These are phyloP conservation scores for Lizonia empirigonia DNA, from an alignment of 2,329 filamentous ascomycete genomes.

Conservation along the genomic window DNA sequence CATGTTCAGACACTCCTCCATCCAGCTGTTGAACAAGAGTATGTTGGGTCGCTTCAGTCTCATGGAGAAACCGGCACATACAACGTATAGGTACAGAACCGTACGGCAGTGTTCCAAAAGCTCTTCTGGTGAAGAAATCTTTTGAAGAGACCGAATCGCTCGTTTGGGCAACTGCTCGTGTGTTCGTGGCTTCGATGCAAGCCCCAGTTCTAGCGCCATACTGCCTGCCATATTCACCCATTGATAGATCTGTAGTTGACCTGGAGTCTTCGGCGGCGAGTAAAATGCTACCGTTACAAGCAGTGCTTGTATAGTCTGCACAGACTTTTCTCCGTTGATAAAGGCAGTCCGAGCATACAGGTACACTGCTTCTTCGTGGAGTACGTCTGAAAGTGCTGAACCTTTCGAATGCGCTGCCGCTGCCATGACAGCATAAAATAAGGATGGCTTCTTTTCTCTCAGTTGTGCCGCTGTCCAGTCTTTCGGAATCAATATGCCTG, in stretches of 20 bases:
- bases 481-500: conserved; percentile 37
- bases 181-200: conserved; percentile 45
- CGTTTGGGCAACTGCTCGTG: conserved; percentile 46
- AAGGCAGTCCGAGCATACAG: conserved; percentile 43
- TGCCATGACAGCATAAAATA: conserved; percentile 47
- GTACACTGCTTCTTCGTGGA: conserved; percentile 43
- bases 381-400: conserved; percentile 35
- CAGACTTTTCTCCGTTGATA: conserved; percentile 45
- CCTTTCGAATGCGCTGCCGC: conserved; percentile 44
- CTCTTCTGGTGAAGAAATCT: conserved; percentile 44
- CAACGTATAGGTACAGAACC: conserved; percentile 39
- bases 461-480: conserved; percentile 42
- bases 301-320: conserved; percentile 46
- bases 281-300: conserved; percentile 43
- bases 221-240: conserved; percentile 45
- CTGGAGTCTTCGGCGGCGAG: conserved; percentile 41
- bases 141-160: conserved; percentile 38
- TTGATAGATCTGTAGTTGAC: conserved; percentile 43
- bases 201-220: conserved; percentile 46
- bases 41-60: conserved; percentile 43
- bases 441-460: conserved; percentile 38
- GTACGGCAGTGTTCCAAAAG: conserved; percentile 45
- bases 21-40: conserved; percentile 45
- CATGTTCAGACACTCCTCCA: conserved; percentile 42
- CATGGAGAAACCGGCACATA: conserved; percentile 44